Conservation (phyloP, 208 protist genomes). For the Lotmaria passim region DNA sequence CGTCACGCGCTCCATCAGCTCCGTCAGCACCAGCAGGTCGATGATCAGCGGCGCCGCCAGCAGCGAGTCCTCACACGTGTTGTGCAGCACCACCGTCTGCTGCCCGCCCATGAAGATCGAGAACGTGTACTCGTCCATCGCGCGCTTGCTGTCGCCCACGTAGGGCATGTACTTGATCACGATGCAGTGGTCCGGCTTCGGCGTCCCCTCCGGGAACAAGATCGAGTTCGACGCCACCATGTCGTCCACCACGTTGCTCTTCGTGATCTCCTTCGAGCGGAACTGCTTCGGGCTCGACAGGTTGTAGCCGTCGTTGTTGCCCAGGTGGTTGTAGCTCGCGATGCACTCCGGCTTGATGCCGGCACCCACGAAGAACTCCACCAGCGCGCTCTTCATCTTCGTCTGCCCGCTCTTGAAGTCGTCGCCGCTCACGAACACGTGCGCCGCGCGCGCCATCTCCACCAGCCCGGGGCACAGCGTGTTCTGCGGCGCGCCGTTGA, state of each 20-base stretch:
- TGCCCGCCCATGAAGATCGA: conserved; percentile 98
- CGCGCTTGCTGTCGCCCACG: conserved; percentile 98
- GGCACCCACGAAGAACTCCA: conserved; percentile 98
- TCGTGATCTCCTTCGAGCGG: conserved; percentile 99
- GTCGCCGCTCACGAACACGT: conserved; percentile 96
- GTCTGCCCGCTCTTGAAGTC: conserved; percentile 99
- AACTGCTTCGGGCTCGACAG: conserved; percentile 95
- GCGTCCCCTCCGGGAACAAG: conserved; percentile 90
- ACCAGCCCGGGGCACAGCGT: conserved; percentile 97
- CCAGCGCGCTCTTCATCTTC: conserved; percentile 99
- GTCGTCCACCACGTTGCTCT: conserved; percentile 99
- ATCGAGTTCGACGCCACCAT: conserved; percentile 97
- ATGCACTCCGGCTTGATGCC: conserved; percentile 89
- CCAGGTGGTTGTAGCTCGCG: conserved; percentile 95
- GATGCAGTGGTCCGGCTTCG: conserved; percentile 97
- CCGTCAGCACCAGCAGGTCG: conserved; percentile 97
- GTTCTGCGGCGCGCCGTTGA: conserved; percentile 99
- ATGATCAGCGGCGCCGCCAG: conserved; percentile 99
- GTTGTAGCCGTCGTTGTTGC: conserved; percentile 99
- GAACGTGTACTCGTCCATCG: conserved; percentile 99
- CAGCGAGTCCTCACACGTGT: conserved; percentile 99
- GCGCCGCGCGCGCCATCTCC: conserved; percentile 90
- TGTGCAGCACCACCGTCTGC: conserved; percentile 96
- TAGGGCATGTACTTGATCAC: conserved; percentile 99
- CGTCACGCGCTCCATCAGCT: conserved; percentile 95